Evolutionary conservation across 768 basidiomycete species (phyloP), one percentile per base, ranked within the genome.

Genomic region (Collybiopsis luxurians): DNA sequence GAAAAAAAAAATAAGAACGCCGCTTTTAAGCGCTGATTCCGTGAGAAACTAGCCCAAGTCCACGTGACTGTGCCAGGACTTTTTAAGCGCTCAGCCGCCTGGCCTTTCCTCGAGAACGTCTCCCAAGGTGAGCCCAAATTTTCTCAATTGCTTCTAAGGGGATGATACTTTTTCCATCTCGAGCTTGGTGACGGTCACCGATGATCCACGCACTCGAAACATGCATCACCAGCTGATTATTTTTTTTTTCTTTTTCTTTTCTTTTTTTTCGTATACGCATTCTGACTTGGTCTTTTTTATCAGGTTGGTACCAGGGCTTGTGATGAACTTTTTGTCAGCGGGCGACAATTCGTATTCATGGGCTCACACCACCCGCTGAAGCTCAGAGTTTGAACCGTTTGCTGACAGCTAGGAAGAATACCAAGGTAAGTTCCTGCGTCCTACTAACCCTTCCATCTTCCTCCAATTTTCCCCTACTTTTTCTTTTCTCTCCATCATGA

Each of bases 131-230:
- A 61, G 17, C 34, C 36, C 24, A 61, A 43, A 44, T 52, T 44
- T 44, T 34, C 34, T 45, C 34, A 23, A 34, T 34, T 36, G 19
- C 68, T 65, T 71, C 67, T 6, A 70, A 80, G n/a, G n/a, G n/a
- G 86, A 87, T 83, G 86, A 88, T 85, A 79, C 61, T 71, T 34
- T 73, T 76, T 84, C 84, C 84, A 85, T 84, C 69, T 71, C 83
- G 86, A 87, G 86, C 76, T n/a, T 69, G 85, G 86, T 83, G 87
- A 89, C 71, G 76, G 70, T 79, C 70, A 69, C 62, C 73, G 73
- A 82, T 87, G 86, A 87, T 78, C 86, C 86, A 69, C 70, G 31
- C 31, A 71, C 85, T 88, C 86, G 76, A 67, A 84, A 87, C 86
- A 88, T 89, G 87, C 87, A 89, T 80, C 79, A 82, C 79, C 79